Conservation (phyloP, 371 early-diverging fungal species). For the Mucor mucedo region DNA sequence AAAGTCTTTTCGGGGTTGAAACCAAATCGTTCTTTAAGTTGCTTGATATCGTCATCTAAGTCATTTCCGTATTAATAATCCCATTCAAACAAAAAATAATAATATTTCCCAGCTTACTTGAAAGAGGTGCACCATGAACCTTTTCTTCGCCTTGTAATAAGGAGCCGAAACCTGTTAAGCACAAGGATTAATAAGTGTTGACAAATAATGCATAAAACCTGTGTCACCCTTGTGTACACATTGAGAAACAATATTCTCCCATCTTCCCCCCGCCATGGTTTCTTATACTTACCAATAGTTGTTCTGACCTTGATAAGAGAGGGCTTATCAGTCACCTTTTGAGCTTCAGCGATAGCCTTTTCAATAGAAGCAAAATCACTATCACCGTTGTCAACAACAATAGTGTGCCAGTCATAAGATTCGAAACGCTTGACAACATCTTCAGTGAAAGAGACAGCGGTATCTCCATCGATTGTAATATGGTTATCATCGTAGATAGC, state of each 20-base stretch:
- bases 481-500: constrained; percentile 98
- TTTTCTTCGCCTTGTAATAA: constrained; percentile 87
- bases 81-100: neutral
- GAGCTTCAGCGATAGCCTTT: constrained; percentile 78
- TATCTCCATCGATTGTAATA: constrained; percentile 96
- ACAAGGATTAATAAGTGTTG: constrained; percentile 45
- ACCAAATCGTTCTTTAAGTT: constrained; percentile 86
- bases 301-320: constrained; percentile 87
- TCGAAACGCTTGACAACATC: constrained; percentile 91
- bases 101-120: constrained; percentile 27
- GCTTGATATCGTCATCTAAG: constrained; percentile 81
- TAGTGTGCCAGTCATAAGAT: constrained; percentile 95
- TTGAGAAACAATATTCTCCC: too few relatives aligned
- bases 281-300: constrained; percentile 67
- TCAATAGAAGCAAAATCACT: constrained; percentile 74
- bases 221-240: constrained; percentile 2
- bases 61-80: neutral
- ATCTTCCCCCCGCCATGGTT: too few relatives aligned
- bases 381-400: constrained; percentile 84
- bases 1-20: constrained; percentile 81
- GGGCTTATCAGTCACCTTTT: constrained; percentile 87
- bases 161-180: constrained; percentile 77
- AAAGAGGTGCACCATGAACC: constrained; percentile 74
- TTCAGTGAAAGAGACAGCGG: constrained; percentile 93
- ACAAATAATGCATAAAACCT: constrained; percentile 73